A percentile compares a stretch with the other conserved stretches of the same genome.
Evolutionary conservation across 176 grass and related monocot species (phyloP).

Genomic region (Pharus latifolius): DNA sequence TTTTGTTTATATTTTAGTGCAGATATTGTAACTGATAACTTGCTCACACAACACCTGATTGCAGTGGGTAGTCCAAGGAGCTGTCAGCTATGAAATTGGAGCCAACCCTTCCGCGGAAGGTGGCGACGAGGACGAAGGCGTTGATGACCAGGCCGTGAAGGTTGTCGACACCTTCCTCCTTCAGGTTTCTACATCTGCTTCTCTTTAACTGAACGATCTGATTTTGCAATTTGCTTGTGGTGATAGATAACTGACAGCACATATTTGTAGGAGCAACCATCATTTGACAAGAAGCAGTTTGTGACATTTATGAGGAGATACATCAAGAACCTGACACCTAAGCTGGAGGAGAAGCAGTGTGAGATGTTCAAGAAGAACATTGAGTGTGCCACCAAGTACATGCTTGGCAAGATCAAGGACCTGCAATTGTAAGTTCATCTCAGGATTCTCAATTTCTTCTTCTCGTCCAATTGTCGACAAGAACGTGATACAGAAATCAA

Average conservation of each 20-base stretch:
- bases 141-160: conserved; percentile 49
- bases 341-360: conserved; percentile 30
- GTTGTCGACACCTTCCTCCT: conserved; percentile 96
- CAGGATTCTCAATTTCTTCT: too few species aligned
- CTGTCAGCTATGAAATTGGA: conserved; percentile 69
- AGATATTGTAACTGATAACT: too few species aligned
- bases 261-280: conserved; percentile 58
- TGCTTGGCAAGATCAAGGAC: conserved; percentile 77
- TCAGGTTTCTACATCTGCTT: conserved; percentile 57
- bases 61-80: conserved; percentile 82
- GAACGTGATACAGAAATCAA: too few species aligned
- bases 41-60: too few species aligned
- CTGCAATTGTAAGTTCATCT: conserved; percentile 74
- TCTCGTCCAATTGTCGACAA: too few species aligned
- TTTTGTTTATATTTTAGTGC: neutral
- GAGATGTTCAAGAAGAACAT: conserved; percentile 67
- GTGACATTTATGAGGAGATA: conserved; percentile 67
- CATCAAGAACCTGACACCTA: conserved; percentile 50
- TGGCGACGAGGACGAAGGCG: conserved; percentile 59
- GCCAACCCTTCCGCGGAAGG: conserved; percentile 89
- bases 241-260: too few species aligned
- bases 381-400: conserved; percentile 65
- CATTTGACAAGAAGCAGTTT: conserved; percentile 85
- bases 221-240: too few species aligned
- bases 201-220: neutral